Base-by-base conservation (phyloP, 192 early-diverging fungal genomes). In the Backusella mclennaniae region DNA sequence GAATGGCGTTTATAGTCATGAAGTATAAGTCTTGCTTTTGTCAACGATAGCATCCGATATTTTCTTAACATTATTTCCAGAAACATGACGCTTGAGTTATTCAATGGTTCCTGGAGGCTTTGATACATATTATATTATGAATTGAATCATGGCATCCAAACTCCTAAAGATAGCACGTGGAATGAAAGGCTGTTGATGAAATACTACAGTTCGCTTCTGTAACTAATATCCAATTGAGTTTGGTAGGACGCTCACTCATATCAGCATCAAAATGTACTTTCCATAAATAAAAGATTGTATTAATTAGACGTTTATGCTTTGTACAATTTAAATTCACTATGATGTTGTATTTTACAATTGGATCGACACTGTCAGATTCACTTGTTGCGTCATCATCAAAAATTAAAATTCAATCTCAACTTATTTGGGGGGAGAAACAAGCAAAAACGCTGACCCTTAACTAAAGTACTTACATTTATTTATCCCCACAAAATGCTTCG, bases 401-500 rank as follows among this genome's bases (percentile, higher is more conserved):
- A 59, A 23, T 59, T 59, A 59, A 59, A 59, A 59, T 59, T 59
- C 53, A 59, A 59, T 59, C 53, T 59, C 53, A 59, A 59, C 53
- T 59, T 59, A 59, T 59, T 59, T 59, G n/a, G 53, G 53, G 53
- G 53, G 53, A 59, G 23, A 59, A 59, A 26, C 53, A 23, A 59
- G 53, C 53, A 59, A 59, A 59, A 59, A 26, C 53, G 53, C 53
- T 59, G 53, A 59, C 53, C 53, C 53, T 59, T 59, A 59, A 59
- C 53, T 3, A 67, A 67, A 67, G 31, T 35, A 69, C 67, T 69
- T 69, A 38, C 36, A 69, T 35, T 35, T 67, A 35, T 39, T 38
- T 68, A 69, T 38, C 31, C 33, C 35, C 67, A 69, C 67, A 69
- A 67, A 67, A 67, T 69, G 67, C 67, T 69, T 41, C 35, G 67